Evolutionary conservation across 345 rosid species (phyloP), one percentile per base, ranked within the genome.

Genomic region (Rhodamnia argentea): DNA sequence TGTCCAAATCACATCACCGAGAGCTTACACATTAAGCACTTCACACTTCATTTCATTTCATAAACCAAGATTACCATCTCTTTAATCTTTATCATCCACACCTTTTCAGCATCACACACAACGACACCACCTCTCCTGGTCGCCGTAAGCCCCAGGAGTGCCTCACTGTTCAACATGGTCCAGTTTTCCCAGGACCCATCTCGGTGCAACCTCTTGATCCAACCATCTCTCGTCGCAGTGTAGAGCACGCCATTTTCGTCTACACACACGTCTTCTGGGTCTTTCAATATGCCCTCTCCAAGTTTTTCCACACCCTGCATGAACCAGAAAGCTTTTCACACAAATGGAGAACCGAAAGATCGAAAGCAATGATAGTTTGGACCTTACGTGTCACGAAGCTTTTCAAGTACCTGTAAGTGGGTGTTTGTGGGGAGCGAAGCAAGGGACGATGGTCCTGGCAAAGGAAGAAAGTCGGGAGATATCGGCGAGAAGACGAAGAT

Each of bases 401-500:
- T 64, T 32, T 22, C 76, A 16, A 47, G 82, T 86, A 91, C 95
- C 92, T 90, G 93, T 51, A 92, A 86, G 60, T 44, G 29, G 57
- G 84, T 88, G 89, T 91, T 92, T 3, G 92, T n/a, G n/a, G 92
- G 88, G 15, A 86, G 59, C 59, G 26, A 64, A 40, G 29, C 16
- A 10, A 81, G 44, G 27, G 89, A 62, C 82, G 90, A 85, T 83
- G 88, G 27, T 5, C 75, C 85, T 4, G 89, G 93, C 40, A 90
- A 42, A 14, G 20, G 23, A 85, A 91, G 92, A 4, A 78, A 26
- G 60, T 87, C 86, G 44, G 92, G 92, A 54, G 92, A 91, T 83
- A 92, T 85, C 2, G 94, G 93, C 5, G 96, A 93, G 88, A 87
- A 92, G 87, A 88, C 85, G 88, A 88, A 88, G 86, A 91, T 78